Percentiles rank a stretch among this genome's conserved stretches.
phyloP scores from a whole-genome alignment of 768 basidiomycete species.

The Boletus speciosus region DNA sequence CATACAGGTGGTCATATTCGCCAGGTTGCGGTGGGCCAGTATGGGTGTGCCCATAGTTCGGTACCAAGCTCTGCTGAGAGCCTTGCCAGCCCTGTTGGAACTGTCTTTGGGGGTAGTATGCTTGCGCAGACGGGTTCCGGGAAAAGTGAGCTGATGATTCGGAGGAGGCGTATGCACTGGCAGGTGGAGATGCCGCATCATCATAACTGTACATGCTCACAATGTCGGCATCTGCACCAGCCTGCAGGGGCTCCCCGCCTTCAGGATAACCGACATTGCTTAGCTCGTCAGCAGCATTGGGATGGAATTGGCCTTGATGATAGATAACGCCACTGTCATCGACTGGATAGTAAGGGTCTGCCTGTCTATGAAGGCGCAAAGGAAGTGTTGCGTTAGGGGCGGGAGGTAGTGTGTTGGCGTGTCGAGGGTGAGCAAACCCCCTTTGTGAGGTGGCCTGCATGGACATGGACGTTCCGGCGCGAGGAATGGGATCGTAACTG shows the following conservation, averaged over 20 bases:
- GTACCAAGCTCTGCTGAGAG: constrained; percentile 20
- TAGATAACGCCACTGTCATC: constrained; percentile 28
- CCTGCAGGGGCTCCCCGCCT: constrained; percentile 18
- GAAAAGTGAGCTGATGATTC: constrained; percentile 19
- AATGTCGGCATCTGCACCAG: constrained; percentile 35
- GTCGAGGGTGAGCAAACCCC: constrained; percentile 36
- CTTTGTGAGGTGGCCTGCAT: constrained; percentile 33
- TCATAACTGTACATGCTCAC: constrained; percentile 40
- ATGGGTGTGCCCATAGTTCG: constrained; percentile 17
- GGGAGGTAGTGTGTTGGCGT: constrained; percentile 42
- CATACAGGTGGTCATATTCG: constrained; percentile 60
- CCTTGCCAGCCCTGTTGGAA: constrained; percentile 29
- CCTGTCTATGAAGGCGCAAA: constrained; percentile 18
- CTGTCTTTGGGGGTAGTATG: constrained; percentile 18
- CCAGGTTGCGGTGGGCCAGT: constrained; percentile 29
- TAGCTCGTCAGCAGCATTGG: constrained; percentile 3
- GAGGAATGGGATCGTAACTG: constrained; percentile 46
- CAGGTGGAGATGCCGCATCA: constrained; percentile 27
- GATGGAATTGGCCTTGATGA: constrained; percentile 4
- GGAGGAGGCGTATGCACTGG: constrained; percentile 29
- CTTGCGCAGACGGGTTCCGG: constrained; percentile 20
- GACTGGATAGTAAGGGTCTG: constrained; percentile 31
- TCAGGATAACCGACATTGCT: constrained; percentile 30
- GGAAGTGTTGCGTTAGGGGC: constrained; percentile 23
- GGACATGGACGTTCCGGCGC: constrained; percentile 59